phyloP scores from a whole-genome alignment of 2,329 filamentous ascomycete genomes.

The Orbilia brochopaga region DNA sequence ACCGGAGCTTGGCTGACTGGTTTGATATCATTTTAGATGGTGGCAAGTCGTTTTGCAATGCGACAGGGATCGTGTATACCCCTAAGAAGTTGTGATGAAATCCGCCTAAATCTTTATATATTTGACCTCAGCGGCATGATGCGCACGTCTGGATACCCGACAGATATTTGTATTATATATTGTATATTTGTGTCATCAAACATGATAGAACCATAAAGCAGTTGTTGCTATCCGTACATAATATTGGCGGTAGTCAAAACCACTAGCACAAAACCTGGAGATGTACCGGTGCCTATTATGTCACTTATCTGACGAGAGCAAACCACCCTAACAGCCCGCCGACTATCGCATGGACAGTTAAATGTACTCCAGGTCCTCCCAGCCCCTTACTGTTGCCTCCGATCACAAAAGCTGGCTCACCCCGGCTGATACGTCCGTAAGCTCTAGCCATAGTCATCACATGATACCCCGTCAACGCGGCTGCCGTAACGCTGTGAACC shows the following conservation, averaged over 20 bases:
- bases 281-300: too few species aligned
- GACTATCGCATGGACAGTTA: slow-evolving; percentile 13
- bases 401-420: slow-evolving; percentile 17
- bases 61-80: slow-evolving; percentile 31
- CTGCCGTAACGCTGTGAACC: slow-evolving; percentile 13
- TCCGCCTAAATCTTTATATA: not conserved
- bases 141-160: not conserved
- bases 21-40: slow-evolving; percentile 29
- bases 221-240: too few species aligned
- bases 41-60: slow-evolving; percentile 38
- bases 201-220: too few species aligned
- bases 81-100: slow-evolving; percentile 24
- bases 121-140: not conserved
- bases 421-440: slow-evolving; percentile 13
- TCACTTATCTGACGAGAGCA: not conserved
- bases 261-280: too few species aligned
- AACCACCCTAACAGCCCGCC: slow-evolving; percentile 14
- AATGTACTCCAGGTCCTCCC: slow-evolving; percentile 35
- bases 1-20: not conserved
- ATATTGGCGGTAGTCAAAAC: not conserved
- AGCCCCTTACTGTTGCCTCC: slow-evolving; percentile 1
- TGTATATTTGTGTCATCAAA: too few species aligned
- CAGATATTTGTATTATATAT: too few species aligned
- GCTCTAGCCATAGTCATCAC: slow-evolving; percentile 25
- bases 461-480: slow-evolving; percentile 25